phyloP scores from a whole-genome alignment of 2,329 filamentous ascomycete genomes.

The Colletotrichum sp. region DNA sequence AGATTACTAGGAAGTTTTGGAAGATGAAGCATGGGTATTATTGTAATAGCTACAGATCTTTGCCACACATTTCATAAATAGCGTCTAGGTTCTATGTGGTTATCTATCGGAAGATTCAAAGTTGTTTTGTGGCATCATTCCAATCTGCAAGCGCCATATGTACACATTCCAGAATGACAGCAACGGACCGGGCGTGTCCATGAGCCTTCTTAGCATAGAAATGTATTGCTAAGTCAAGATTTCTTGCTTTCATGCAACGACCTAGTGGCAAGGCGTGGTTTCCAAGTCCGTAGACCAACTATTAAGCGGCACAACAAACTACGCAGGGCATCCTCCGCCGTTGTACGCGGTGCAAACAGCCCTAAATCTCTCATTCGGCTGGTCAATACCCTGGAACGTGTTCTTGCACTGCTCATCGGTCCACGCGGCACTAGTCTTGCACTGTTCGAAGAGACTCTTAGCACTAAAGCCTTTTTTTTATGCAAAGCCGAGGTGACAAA shows the following conservation, averaged over 20 bases:
- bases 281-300: background rate
- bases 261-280: background rate
- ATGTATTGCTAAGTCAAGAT: background rate
- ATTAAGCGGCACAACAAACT: background rate
- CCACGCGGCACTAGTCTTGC: background rate
- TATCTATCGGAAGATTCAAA: background rate
- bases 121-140: background rate
- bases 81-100: no score
- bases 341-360: background rate
- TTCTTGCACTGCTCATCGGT: background rate
- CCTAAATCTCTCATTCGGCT: background rate
- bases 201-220: background rate
- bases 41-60: background rate
- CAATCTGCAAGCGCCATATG: background rate
- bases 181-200: background rate
- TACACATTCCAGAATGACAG: background rate
- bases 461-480: background rate
- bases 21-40: rapidly evolving
- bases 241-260: background rate
- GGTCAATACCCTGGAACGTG: background rate
- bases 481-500: background rate
- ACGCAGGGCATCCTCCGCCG: background rate
- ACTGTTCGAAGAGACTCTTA: background rate
- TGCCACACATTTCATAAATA: no score
- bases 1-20: background rate